Base-by-base conservation (phyloP, 2,329 filamentous ascomycete species). In the Ramularia endophylla region DNA sequence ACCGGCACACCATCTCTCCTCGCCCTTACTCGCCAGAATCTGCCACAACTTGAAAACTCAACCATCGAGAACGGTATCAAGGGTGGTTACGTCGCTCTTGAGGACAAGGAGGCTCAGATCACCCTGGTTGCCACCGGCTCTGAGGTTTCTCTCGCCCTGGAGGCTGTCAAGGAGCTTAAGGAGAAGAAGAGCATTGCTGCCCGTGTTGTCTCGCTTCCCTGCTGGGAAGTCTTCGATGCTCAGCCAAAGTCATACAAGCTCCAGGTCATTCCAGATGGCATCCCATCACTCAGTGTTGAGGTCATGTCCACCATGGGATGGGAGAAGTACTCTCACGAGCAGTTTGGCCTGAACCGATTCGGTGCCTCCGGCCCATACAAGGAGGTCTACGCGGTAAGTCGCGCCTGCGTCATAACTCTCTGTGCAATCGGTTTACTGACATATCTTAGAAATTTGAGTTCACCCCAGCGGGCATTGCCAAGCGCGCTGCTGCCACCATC, bases 271-370 rank as follows among this genome's bases (percentile, higher is more conserved):
- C 92, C 90, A 59, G 88, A 95, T 65, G 89, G 89, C 55, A 90
- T 95, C 65, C 90, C 92, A 55, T 80, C 88, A 49, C 69, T 98
- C 69, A 94, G 86, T 42, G 85, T 98, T 56, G 92, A 98, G 77
- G 89, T 88, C 67, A 94, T 95, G 86, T 85, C 79, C 69, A 98
- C 92, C 56, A 82, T 95, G 71, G 92, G 92, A 58, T 98, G 92
- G 92, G 89, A 97, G 80, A 85, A 90, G 70, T 98, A 97, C 75
- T 86, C 88, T 46, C 90, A 98, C 73, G 92, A 98, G 81, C 92
- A 98, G 75, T 98, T 98, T 63, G 92, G 92, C 66, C 81, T 98
- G 56, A 98, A 98, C 84, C 81, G 92, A 66, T 98, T 98, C 70
- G 92, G 92, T 81, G 90, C 90, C 56, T 94, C 87, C 42, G 92